A percentile compares a stretch with the other conserved stretches of the same genome.
These are phyloP conservation scores for Castanospermum australe DNA, from an alignment of 306 rosid genomes.

Conservation along the genomic window DNA sequence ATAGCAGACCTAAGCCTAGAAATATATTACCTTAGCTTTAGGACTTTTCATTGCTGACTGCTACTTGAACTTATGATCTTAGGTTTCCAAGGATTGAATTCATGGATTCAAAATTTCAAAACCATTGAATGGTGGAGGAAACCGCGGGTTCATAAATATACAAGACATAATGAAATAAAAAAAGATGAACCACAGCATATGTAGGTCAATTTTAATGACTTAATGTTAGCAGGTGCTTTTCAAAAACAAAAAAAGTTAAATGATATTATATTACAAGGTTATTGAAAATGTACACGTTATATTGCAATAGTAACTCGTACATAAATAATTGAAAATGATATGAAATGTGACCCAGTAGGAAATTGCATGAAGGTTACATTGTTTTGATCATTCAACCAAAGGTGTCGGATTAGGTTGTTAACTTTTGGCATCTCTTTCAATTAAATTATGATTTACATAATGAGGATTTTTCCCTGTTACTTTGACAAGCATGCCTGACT, in stretches of 20 bases:
- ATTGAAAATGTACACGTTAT: no score
- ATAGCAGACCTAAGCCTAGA: no score
- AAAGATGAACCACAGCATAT: no score
- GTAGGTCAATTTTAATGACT: no score
- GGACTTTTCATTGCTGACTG: not conserved
- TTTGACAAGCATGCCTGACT: slow-evolving; percentile 11
- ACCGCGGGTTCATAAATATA: not conserved
- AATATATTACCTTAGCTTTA: not conserved
- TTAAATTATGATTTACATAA: not conserved
- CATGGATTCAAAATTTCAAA: not conserved
- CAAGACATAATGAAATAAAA: no score
- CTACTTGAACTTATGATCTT: not conserved
- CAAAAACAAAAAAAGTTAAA: no score
- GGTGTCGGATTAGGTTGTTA: slow-evolving; percentile 33
- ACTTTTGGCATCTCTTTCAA: not conserved
- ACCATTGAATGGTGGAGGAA: not conserved
- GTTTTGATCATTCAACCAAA: slow-evolving; percentile 30
- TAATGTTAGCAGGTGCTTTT: no score
- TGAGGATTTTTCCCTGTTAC: not conserved
- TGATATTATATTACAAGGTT: no score
- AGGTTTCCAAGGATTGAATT: not conserved
- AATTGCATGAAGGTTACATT: not conserved
- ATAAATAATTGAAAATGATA: not conserved
- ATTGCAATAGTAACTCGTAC: no score
- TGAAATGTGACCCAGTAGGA: not conserved